Base-by-base conservation (phyloP, 176 grass and related monocot genomes). In the Aegilops longissima region DNA sequence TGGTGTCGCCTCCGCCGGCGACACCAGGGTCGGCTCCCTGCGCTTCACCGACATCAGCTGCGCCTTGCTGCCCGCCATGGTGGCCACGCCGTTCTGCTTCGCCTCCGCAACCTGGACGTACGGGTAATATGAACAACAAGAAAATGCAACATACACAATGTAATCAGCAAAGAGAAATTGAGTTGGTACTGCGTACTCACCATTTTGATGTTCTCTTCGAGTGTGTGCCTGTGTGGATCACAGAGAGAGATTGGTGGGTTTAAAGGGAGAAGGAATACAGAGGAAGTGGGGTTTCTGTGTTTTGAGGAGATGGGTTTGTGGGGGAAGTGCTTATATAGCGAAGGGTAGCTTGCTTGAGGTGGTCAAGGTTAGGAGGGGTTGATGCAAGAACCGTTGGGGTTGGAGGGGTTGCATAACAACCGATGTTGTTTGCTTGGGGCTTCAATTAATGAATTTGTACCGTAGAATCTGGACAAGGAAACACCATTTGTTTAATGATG, bases 1-100 rank as follows among this genome's bases (percentile, higher is more conserved):
- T 44, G 92, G 82, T 39, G 97, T 99, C 51, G 82, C 42, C 25
- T 74, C 81, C 9, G 89, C 90, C 29, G 97, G 97, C 45, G 77
- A 17, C 52, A 99, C 97, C 20, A 91, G 85, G 70, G 73, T 42
- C 38, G 89, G 87, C 54, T 90, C 79, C 2, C 87, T 76, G 33
- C 87, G 86, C 80, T 87, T 93, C 66, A 99, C 94, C 40, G 30
- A 70, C 30, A 82, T 66, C 80, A 93, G 42, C 66, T 66, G 31
- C 64, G 36, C 35, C 31, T 86, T 83, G 64, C 61, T 24, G 21
- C 3, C 84, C 54, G 12, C 73, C 54, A 20, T 56, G 81, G 11
- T 24, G 8, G 2, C 69, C 23, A 2, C 58, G 17, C 70, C 76
- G 38, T 87, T 84, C 44, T 90, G 88, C 56, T 79, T 95, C 3